Conservation (phyloP, 2,329 filamentous ascomycete species). For the Phialemonium atrogriseum region DNA sequence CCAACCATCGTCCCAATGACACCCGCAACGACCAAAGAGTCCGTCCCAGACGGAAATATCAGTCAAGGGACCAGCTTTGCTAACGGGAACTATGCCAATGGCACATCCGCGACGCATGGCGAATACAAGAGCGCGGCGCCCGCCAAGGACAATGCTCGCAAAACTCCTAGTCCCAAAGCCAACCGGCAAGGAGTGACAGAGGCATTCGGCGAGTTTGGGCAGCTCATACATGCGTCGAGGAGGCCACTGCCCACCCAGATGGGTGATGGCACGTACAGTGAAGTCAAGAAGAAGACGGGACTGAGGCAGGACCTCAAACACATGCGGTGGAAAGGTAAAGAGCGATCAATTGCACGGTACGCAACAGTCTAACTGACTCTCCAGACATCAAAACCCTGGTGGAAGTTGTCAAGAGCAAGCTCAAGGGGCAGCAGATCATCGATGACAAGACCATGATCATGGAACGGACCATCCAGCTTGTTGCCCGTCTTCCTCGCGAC, state of each 20-base stretch:
- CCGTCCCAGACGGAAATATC: too few species aligned
- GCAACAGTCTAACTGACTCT: slow-evolving; percentile 8
- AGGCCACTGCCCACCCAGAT: slow-evolving; percentile 56
- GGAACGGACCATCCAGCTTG: slow-evolving; percentile 64
- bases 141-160: too few species aligned
- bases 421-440: slow-evolving; percentile 52
- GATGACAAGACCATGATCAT: slow-evolving; percentile 75
- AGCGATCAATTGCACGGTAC: slow-evolving; percentile 9
- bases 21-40: too few species aligned
- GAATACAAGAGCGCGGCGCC: too few species aligned
- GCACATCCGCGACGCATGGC: too few species aligned
- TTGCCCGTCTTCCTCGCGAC: slow-evolving; percentile 52
- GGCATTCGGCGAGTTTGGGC: slow-evolving; percentile 24
- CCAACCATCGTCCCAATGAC: too few species aligned
- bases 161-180: too few species aligned
- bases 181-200: slow-evolving; percentile 23
- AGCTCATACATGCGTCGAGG: slow-evolving; percentile 38
- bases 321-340: slow-evolving; percentile 38
- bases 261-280: slow-evolving; percentile 53
- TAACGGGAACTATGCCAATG: too few species aligned
- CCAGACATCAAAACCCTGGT: slow-evolving; percentile 57
- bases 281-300: slow-evolving; percentile 37
- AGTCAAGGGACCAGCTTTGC: too few species aligned
- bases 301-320: slow-evolving; percentile 49
- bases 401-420: slow-evolving; percentile 51